Evolutionary conservation across 192 early-diverging fungal species (phyloP).

Genomic region (Entomortierella beljakovae): DNA sequence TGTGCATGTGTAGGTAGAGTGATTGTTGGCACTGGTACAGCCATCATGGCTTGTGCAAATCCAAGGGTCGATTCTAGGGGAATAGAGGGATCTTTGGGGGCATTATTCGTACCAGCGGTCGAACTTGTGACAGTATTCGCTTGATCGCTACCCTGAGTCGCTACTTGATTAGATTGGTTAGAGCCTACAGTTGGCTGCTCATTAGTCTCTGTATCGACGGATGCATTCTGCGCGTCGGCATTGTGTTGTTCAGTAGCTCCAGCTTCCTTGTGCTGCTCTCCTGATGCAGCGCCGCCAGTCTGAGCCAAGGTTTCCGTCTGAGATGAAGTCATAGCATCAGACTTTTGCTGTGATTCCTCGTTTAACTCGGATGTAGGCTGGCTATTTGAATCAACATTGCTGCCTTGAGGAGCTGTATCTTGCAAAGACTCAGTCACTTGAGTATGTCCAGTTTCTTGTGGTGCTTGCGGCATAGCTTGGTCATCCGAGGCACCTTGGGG

Average conservation of each 20-base stretch:
- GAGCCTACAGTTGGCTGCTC: not conserved
- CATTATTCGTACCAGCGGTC: conserved; percentile 5
- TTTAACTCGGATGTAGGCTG: not conserved
- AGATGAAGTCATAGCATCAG: not conserved
- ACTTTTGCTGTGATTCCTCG: not conserved
- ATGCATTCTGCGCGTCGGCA: not conserved
- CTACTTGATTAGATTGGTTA: not conserved
- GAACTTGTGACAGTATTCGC: not conserved
- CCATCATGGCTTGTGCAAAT: conserved; percentile 50
- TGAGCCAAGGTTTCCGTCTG: not conserved
- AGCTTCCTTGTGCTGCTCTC: conserved; percentile 1
- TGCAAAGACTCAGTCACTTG: conserved; percentile 1
- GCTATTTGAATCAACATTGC: conserved; percentile 4
- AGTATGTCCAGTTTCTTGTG: not conserved
- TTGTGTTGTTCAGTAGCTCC: not conserved
- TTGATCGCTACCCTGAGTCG: not conserved
- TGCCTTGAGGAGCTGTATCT: not conserved
- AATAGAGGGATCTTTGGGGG: conserved; percentile 1
- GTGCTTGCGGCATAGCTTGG: not conserved
- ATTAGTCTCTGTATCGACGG: not conserved
- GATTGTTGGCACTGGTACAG: conserved; percentile 48
- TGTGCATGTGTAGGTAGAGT: conserved; percentile 31
- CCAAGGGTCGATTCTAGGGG: conserved; percentile 25
- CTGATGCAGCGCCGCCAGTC: not conserved
- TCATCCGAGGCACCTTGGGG: not conserved